Evolutionary conservation across 2,329 filamentous ascomycete genomes (phyloP).

Genomic region (Alternaria hordeiaustralica): DNA sequence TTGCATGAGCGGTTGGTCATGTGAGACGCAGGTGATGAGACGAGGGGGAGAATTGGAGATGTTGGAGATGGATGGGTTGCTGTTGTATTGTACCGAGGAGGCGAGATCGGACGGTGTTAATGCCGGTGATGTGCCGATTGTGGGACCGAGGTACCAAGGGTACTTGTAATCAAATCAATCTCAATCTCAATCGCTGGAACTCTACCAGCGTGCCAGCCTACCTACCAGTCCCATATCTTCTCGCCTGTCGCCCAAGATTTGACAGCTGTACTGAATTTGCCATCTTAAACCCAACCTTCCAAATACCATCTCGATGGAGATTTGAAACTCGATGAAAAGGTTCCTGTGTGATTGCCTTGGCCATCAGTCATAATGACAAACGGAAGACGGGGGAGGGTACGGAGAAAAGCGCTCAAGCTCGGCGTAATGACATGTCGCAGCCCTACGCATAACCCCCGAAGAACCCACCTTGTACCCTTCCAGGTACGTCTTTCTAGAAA

Average conservation of each 20-base stretch:
- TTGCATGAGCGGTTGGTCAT: not conserved
- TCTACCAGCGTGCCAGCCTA: not conserved
- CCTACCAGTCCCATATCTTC: not conserved
- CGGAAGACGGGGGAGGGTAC: not conserved
- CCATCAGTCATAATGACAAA: not conserved
- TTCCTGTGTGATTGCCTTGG: not conserved
- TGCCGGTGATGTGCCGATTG: slow-evolving; percentile 2
- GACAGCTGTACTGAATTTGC: not conserved
- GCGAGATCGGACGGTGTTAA: not conserved
- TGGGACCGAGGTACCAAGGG: not conserved
- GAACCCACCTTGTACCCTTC: not conserved
- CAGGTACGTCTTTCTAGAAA: slow-evolving; percentile 6
- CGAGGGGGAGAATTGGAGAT: not conserved
- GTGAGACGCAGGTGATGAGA: not conserved
- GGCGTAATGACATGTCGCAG: not conserved
- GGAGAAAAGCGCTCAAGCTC: not conserved
- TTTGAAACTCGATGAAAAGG: not conserved
- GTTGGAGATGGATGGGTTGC: not conserved
- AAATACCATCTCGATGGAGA: not conserved
- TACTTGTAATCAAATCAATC: not conserved
- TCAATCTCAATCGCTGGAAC: not conserved
- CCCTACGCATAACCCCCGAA: slow-evolving; percentile 3
- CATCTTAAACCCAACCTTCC: not conserved
- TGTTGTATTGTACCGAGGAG: not conserved
- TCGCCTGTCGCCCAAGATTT: not conserved